Conservation (phyloP, 768 basidiomycete species). For the Xerocomellus intermedius region DNA sequence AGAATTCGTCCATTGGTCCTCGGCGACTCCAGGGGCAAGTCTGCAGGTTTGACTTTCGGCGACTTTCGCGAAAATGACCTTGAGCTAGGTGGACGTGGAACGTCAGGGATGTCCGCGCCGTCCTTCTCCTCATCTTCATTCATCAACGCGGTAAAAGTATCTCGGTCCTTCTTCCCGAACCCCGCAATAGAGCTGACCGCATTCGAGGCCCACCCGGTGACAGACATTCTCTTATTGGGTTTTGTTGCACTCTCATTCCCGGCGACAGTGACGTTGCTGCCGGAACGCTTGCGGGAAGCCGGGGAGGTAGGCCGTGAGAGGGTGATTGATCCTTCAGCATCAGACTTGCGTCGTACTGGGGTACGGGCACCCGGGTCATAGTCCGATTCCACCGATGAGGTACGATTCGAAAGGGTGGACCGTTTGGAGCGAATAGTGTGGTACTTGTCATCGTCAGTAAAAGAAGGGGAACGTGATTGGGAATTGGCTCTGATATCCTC, state of each 20-base stretch:
- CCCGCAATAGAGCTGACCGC: slow-evolving; percentile 63
- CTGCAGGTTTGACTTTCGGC: slow-evolving; percentile 25
- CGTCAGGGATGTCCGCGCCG: slow-evolving; percentile 19
- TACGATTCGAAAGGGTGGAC: slow-evolving; percentile 25
- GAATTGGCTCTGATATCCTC: slow-evolving; percentile 20
- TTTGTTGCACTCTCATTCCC: slow-evolving; percentile 38
- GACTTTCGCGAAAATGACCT: slow-evolving; percentile 32
- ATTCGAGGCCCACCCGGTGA: slow-evolving; percentile 58
- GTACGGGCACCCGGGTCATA: slow-evolving; percentile 28
- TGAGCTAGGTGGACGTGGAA: slow-evolving; percentile 37
- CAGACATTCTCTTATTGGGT: slow-evolving; percentile 38
- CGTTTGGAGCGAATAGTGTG: slow-evolving; percentile 35
- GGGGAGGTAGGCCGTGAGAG: slow-evolving; percentile 57
- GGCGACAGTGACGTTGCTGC: slow-evolving; percentile 47
- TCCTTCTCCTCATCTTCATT: slow-evolving; percentile 43
- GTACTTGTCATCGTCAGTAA: slow-evolving; percentile 28
- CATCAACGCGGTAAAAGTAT: slow-evolving; percentile 56
- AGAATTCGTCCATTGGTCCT: slow-evolving; percentile 40
- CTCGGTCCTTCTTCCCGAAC: slow-evolving; percentile 55
- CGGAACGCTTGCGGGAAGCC: slow-evolving; percentile 63
- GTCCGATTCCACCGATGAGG: slow-evolving; percentile 36
- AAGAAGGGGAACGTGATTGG: slow-evolving; percentile 17
- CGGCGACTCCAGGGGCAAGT: slow-evolving; percentile 25
- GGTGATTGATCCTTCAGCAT: slow-evolving; percentile 41
- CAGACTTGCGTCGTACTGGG: slow-evolving; percentile 41